These are phyloP conservation scores for Corynascus novoguineensis DNA, from an alignment of 495 filamentous ascomycete species.

Conservation along the genomic window DNA sequence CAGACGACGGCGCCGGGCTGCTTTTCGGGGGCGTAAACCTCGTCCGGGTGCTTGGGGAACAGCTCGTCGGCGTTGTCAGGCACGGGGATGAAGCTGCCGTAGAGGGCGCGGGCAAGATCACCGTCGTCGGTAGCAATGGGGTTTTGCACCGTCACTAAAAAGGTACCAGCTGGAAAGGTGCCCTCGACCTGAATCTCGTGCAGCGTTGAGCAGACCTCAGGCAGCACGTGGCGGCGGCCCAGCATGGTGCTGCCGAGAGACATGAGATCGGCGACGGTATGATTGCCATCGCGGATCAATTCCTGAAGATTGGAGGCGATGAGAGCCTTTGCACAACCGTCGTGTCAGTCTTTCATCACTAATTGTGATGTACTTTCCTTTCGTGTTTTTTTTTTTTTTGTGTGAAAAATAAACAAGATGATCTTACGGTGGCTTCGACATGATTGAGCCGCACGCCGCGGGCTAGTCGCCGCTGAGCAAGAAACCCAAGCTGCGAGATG, in stretches of 20 bases:
- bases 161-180: constrained; percentile 85
- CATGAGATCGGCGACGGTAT: constrained; percentile 92
- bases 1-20: constrained; percentile 76
- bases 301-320: constrained; percentile 90
- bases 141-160: constrained; percentile 90
- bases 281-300: constrained; percentile 94
- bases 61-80: constrained; percentile 53
- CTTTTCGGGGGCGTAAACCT: constrained; percentile 57
- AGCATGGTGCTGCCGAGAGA: constrained; percentile 84
- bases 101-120: constrained; percentile 76
- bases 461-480: constrained; percentile 86
- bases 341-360: constrained; percentile 12
- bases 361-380: neutral
- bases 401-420: neutral
- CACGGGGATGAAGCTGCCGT: constrained; percentile 86
- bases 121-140: constrained; percentile 86
- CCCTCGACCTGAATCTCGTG: constrained; percentile 88
- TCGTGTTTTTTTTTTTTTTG: neutral
- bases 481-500: constrained; percentile 80
- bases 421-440: constrained; percentile 74
- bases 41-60: constrained; percentile 57
- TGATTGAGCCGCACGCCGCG: constrained; percentile 88
- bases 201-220: constrained; percentile 70
- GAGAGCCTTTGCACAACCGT: constrained; percentile 62
- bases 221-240: constrained; percentile 87